phyloP scores from a whole-genome alignment of 345 rosid species.

The Salix udensis region DNA sequence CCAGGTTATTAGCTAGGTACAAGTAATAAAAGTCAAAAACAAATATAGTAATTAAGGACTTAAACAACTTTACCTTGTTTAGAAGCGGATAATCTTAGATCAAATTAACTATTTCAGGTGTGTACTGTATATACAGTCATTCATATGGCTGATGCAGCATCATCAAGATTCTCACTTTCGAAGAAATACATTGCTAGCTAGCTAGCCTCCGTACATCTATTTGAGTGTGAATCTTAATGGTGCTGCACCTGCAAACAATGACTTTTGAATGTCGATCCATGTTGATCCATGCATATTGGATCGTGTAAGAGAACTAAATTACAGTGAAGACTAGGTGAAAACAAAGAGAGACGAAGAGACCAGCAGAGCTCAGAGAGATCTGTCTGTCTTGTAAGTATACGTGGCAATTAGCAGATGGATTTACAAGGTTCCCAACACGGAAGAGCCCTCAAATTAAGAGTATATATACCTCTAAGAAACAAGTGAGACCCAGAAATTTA shows the following conservation, averaged over 20 bases:
- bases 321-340: neutral
- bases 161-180: conserved; percentile 71
- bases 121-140: conserved; percentile 32
- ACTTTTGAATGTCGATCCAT: conserved; percentile 23
- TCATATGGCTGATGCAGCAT: conserved; percentile 67
- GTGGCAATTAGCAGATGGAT: conserved; percentile 15
- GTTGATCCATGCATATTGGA: neutral
- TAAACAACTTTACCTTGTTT: neutral
- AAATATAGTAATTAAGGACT: neutral
- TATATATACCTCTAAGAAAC: neutral
- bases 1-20: no score
- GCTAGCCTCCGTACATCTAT: neutral
- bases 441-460: neutral
- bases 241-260: conserved; percentile 64
- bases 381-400: neutral
- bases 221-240: conserved; percentile 67
- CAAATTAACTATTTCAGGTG: neutral
- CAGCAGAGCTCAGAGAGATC: conserved; percentile 1
- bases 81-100: conserved; percentile 12
- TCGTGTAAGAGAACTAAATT: neutral
- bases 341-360: neutral
- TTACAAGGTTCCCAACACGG: neutral
- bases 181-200: neutral
- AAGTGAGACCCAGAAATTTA: conserved; percentile 1
- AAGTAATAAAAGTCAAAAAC: neutral